Conservation (phyloP, 2,329 filamentous ascomycete genomes). For the Cladophialophora chaetospira region DNA sequence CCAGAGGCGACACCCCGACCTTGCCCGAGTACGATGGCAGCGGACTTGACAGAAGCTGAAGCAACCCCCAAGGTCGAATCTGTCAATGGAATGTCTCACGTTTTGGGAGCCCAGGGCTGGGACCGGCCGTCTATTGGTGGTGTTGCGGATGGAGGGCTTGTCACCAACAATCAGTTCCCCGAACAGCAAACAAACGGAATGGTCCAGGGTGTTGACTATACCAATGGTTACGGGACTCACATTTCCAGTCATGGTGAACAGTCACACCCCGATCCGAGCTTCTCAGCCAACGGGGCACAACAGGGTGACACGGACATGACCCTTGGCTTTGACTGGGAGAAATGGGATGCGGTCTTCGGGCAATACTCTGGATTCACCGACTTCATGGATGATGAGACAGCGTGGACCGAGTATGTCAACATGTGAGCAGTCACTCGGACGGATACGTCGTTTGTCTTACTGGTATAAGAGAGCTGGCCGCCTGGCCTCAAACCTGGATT, state of each 20-base stretch:
- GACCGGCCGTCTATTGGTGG: not conserved
- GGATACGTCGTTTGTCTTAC: not conserved
- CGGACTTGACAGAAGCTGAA: not conserved
- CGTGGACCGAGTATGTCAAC: conserved; percentile 19
- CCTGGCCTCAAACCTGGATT: not conserved
- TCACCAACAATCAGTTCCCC: not conserved
- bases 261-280: conserved; percentile 1
- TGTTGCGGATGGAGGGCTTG: not conserved
- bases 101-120: not conserved
- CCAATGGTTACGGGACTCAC: not conserved
- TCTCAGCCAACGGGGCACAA: not conserved
- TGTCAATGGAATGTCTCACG: not conserved
- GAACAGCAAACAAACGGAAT: not conserved
- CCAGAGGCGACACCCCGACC: not conserved
- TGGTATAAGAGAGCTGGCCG: not conserved
- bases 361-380: conserved; percentile 40
- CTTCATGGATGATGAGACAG: conserved; percentile 29
- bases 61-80: not conserved
- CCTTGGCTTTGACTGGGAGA: conserved; percentile 52
- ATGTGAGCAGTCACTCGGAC: not conserved
- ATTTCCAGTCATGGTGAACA: not conserved
- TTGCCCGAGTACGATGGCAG: not conserved
- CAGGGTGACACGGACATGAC: conserved; percentile 23
- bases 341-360: conserved; percentile 53
- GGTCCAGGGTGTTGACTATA: not conserved